These are phyloP conservation scores for Sarocladiaceae sp. DNA, from an alignment of 2,329 filamentous ascomycete species.

Conservation along the genomic window DNA sequence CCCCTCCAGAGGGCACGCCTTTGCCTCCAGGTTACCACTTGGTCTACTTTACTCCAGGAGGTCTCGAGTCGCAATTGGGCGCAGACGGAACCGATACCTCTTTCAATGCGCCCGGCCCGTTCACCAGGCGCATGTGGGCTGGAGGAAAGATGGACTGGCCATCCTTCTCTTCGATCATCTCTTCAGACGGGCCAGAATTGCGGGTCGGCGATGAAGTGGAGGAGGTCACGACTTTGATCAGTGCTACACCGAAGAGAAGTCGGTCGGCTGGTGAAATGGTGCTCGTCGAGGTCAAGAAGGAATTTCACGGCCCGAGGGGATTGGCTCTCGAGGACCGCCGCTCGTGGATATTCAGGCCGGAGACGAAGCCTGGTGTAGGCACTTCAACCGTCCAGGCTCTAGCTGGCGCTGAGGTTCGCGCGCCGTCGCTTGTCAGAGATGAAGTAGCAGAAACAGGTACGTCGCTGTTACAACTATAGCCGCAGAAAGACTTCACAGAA, in stretches of 20 bases:
- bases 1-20: slow-evolving; percentile 39
- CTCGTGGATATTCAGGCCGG: slow-evolving; percentile 43
- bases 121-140: slow-evolving; percentile 65
- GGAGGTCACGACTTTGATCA: slow-evolving; percentile 52
- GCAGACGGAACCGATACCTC: slow-evolving; percentile 56
- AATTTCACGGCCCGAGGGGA: slow-evolving; percentile 47
- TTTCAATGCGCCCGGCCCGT: slow-evolving; percentile 56
- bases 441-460: slow-evolving; percentile 17
- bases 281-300: slow-evolving; percentile 60
- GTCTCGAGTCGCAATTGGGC: slow-evolving; percentile 50
- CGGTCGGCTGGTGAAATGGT: slow-evolving; percentile 57
- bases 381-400: too few relatives aligned
- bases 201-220: slow-evolving; percentile 50
- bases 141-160: slow-evolving; percentile 55
- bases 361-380: slow-evolving; percentile 25
- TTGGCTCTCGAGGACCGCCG: slow-evolving; percentile 51
- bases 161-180: neutral
- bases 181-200: slow-evolving; percentile 23
- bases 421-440: slow-evolving; percentile 19
- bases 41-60: slow-evolving; percentile 57
- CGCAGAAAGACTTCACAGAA: too few relatives aligned
- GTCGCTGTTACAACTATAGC: too few relatives aligned
- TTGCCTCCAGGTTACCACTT: slow-evolving; percentile 59
- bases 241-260: slow-evolving; percentile 42
- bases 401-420: too few relatives aligned